Percentiles rank a stretch among this genome's conserved stretches.
Evolutionary conservation across 78 protist genomes (phyloP).

Genomic region (Dictyostelium intermedium): DNA sequence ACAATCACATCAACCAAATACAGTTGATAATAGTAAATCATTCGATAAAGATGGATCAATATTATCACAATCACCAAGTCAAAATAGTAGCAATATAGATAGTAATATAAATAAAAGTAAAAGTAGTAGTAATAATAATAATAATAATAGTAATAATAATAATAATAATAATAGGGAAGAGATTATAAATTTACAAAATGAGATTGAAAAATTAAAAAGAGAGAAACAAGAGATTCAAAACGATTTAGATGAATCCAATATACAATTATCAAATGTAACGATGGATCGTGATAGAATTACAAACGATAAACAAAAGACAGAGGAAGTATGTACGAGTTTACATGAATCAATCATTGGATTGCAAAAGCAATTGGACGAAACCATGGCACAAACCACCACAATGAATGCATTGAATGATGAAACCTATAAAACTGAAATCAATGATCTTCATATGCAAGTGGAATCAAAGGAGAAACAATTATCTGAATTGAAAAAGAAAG

Average conservation of each 20-base stretch:
- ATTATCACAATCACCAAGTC: neutral
- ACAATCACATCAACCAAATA: neutral
- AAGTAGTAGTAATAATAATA: neutral
- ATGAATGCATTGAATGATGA: slow-evolving; percentile 44
- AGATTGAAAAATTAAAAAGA: slow-evolving; percentile 2
- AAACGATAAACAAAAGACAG: slow-evolving; percentile 26
- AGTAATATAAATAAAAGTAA: neutral
- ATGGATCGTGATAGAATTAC: neutral
- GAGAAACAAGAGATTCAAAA: slow-evolving; percentile 22
- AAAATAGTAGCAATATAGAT: neutral
- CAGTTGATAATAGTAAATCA: slow-evolving; percentile 1
- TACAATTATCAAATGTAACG: neutral
- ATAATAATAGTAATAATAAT: neutral
- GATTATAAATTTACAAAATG: neutral
- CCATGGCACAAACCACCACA: slow-evolving; percentile 16
- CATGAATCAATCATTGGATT: slow-evolving; percentile 4
- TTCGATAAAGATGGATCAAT: neutral
- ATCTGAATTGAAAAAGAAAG: slow-evolving; percentile 16
- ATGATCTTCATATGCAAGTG: slow-evolving; percentile 43
- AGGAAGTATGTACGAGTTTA: slow-evolving; percentile 44
- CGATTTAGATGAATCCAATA: slow-evolving; percentile 50
- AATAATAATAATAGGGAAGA: neutral
- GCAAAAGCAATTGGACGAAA: slow-evolving; percentile 50
- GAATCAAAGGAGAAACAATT: slow-evolving; percentile 59
- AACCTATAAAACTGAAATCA: slow-evolving; percentile 30